These are phyloP conservation scores for Parathielavia appendiculata DNA, from an alignment of 495 filamentous ascomycete genomes.

Conservation along the genomic window DNA sequence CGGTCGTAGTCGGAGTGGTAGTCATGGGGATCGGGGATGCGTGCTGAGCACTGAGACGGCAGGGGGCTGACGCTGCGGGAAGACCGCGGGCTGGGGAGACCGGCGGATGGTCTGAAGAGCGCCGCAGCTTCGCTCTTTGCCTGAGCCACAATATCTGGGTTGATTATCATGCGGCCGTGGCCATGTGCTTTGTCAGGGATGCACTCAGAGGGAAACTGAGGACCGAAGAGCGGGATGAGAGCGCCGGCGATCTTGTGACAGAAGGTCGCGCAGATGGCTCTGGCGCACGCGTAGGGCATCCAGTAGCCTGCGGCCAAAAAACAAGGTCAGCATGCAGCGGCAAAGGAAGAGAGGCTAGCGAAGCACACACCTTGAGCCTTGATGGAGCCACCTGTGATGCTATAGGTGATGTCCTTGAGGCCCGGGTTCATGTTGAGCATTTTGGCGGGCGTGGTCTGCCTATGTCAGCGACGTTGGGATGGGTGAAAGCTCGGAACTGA, in stretches of 20 bases:
- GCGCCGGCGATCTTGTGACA: constrained; percentile 78
- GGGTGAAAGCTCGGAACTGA: constrained; percentile 29
- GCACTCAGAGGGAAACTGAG: constrained; percentile 68
- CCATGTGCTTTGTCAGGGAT: constrained; percentile 50
- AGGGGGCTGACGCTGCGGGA: constrained; percentile 19
- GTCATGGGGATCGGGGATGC: constrained; percentile 5
- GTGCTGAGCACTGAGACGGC: constrained; percentile 7
- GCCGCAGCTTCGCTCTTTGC: constrained; percentile 51
- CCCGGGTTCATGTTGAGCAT: constrained; percentile 74
- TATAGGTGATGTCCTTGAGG: constrained; percentile 78
- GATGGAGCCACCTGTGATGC: constrained; percentile 89
- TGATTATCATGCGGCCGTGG: constrained; percentile 66
- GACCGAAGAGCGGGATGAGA: constrained; percentile 83
- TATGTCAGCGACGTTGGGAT: not conserved
- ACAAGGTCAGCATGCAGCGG: constrained; percentile 9
- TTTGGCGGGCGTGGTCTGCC: constrained; percentile 76
- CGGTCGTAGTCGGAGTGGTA: constrained; percentile 14
- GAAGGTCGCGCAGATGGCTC: constrained; percentile 78
- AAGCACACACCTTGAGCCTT: constrained; percentile 71
- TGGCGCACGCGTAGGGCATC: constrained; percentile 86
- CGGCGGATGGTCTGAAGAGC: constrained; percentile 10
- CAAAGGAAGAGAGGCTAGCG: not conserved
- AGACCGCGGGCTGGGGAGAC: constrained; percentile 3
- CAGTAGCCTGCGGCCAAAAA: constrained; percentile 67
- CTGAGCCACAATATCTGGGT: constrained; percentile 50